Evolutionary conservation across 2,329 filamentous ascomycete species (phyloP), one percentile per base, ranked within the genome.

Genomic region (Aspergillus unguis): DNA sequence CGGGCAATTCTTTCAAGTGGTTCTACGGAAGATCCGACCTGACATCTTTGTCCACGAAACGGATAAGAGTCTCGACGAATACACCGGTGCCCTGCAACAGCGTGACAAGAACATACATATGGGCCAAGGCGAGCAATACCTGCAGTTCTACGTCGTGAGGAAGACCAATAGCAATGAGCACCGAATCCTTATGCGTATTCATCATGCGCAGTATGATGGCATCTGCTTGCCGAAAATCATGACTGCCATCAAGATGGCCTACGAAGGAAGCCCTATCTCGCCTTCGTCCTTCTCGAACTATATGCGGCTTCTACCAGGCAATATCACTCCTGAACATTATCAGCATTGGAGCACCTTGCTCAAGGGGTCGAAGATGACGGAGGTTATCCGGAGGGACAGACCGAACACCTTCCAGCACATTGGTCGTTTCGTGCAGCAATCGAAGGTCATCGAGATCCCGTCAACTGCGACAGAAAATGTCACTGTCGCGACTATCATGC

Each of bases 161-260:
- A 72, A 72, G 50, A 67, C 65, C 50, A 59, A 62, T 9, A 71
- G 69, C 25, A 63, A 74, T 8, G 66, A 71, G 4, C 75, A 76
- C 42, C 78, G 87, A 10, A 71, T 80, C 32, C 62, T 71, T 53
- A 77, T 86, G 64, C 80, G 85, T 51, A 79, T 88, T 50, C 87
- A 84, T 0, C 85, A 88, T 65, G 82, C 85, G 0, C 85, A 87
- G 59, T 87, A 87, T 62, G 85, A 88, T 58, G 85, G 85, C 57
- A 83, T 87, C 25, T 87, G 81, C 58, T 75, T 87, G 6, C 80
- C 83, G 0, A 71, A 77, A n/a, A 77, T 87, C 23, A 77, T 87
- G 52, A 76, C 75, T 17, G 82, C 86, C 61, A 78, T 87, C 37
- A 80, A 80, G 3, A 75, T 77, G 0, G 72, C 85, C 5, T 84